Percentiles rank a stretch among this genome's conserved stretches.
Evolutionary conservation across 257 asterid species (phyloP).

Genomic region (Hygrophila difformis): DNA sequence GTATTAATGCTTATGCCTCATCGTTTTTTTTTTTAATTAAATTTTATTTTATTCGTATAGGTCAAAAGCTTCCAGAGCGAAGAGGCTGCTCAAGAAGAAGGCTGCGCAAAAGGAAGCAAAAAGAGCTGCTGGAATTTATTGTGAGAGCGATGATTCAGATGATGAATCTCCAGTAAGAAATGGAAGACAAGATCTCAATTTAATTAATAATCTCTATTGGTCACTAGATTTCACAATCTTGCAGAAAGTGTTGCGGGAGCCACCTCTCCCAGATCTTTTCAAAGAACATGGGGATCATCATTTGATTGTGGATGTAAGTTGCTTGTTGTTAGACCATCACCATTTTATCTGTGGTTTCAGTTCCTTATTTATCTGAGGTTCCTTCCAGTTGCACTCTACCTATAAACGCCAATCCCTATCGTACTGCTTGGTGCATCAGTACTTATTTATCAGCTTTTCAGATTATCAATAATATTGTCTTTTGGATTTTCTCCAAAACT

Average conservation of each 20-base stretch:
- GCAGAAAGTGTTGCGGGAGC: conserved; percentile 44
- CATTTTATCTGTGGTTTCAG: conserved; percentile 9
- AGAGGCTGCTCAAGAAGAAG: conserved; percentile 52
- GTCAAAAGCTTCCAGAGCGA: conserved; percentile 72
- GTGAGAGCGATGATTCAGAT: conserved; percentile 78
- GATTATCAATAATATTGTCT: not conserved
- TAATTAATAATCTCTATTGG: conserved; percentile 1
- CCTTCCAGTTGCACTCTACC: not conserved
- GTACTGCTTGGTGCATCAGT: not conserved
- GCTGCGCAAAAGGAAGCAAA: conserved; percentile 65
- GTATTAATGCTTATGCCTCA: too few species aligned
- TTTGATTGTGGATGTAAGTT: conserved; percentile 65
- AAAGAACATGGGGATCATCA: conserved; percentile 51
- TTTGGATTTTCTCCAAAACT: too few species aligned
- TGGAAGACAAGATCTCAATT: conserved; percentile 5
- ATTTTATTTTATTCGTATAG: conserved; percentile 23
- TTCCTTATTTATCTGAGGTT: not conserved
- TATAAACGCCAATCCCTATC: not conserved
- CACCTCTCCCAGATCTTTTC: conserved; percentile 70
- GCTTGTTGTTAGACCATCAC: conserved; percentile 1
- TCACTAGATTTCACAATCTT: too few species aligned
- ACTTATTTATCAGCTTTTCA: not conserved
- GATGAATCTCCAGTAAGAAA: conserved; percentile 57
- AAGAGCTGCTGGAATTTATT: conserved; percentile 76
- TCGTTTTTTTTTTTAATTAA: too few species aligned